Evolutionary conservation across 306 rosid species (phyloP).

Genomic region (Comarum palustre): DNA sequence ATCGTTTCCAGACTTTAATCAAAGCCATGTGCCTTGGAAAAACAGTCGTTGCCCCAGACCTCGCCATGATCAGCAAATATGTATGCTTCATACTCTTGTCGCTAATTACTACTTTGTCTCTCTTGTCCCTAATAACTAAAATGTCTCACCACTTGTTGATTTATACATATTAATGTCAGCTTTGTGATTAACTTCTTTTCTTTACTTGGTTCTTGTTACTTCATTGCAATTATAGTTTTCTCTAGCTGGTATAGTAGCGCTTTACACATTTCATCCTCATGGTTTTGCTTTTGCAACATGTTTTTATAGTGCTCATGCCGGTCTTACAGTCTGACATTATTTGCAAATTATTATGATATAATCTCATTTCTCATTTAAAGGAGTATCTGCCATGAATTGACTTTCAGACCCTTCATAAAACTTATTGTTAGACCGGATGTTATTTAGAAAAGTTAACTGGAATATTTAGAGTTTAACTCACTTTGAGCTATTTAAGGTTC

Average conservation of each 20-base stretch:
- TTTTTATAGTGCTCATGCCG: not conserved
- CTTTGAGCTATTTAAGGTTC: not conserved
- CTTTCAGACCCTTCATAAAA: not conserved
- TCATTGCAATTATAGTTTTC: not conserved
- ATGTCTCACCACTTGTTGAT: not conserved
- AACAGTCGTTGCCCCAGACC: constrained; percentile 84
- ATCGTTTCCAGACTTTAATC: constrained; percentile 73
- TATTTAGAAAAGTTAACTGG: not conserved
- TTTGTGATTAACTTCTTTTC: not conserved
- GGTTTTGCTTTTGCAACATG: not conserved
- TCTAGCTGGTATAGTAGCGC: not conserved
- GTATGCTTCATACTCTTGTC: constrained; percentile 39
- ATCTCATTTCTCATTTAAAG: not conserved
- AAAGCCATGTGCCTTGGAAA: constrained; percentile 92
- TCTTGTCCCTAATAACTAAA: not conserved
- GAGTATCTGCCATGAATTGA: not conserved
- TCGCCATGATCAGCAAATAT: constrained; percentile 69
- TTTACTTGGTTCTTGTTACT: not conserved
- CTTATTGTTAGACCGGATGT: not conserved
- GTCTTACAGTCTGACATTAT: not conserved
- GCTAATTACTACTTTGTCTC: not conserved
- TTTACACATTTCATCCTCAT: not conserved
- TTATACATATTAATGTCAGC: not conserved
- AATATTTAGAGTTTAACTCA: not conserved
- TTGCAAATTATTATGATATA: not conserved